Evolutionary conservation across 257 asterid species (phyloP), one percentile per base, ranked within the genome.

Genomic region (Parsonsia alboflavescens): DNA sequence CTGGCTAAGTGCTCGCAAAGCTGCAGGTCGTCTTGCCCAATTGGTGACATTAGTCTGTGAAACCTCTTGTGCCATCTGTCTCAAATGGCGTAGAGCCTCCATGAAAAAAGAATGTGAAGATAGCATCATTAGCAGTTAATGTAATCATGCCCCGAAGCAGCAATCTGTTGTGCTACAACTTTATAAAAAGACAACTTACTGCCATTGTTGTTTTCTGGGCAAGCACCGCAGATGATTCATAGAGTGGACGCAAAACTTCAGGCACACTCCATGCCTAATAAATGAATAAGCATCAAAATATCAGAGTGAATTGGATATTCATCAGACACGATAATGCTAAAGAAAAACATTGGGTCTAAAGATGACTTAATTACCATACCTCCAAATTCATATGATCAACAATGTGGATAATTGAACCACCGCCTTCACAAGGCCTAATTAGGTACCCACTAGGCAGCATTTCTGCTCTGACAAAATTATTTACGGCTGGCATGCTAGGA

Each of bases 21-120:
- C 96, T 71, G 96, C 96, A 17, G 97, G 97, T 66, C 96, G 86
- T 82, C 96, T 81, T 41, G 96, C 96, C 92, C 96, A 86, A 88
- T 92, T 92, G 64, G 86, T 87, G 58, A 80, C 87, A 78, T 80
- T 90, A 65, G 93, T 73, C 79, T 87, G 96, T 17, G 96, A 80
- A 72, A 85, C 88, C 79, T 92, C 97, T 44, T 85, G 97, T 72
- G 96, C 86, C 17, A 89, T 90, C 89, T 90, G 97, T 84, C 88
- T 84, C 69, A 92, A 86, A 73, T 92, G 96, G 70, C 97, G 97
- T 71, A 92, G 89, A 57, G 96, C 97, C 97, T 92, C 79, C 79
- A 78, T 48, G 50, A 39, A 68, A 65, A 59, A 16, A 16, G 17
- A 48, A 70, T 17, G 49, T 12, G 70, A 52, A 53, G 73, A 59